Base-by-base conservation (phyloP, 208 protist species). In the Crithidia thermophila region DNA sequence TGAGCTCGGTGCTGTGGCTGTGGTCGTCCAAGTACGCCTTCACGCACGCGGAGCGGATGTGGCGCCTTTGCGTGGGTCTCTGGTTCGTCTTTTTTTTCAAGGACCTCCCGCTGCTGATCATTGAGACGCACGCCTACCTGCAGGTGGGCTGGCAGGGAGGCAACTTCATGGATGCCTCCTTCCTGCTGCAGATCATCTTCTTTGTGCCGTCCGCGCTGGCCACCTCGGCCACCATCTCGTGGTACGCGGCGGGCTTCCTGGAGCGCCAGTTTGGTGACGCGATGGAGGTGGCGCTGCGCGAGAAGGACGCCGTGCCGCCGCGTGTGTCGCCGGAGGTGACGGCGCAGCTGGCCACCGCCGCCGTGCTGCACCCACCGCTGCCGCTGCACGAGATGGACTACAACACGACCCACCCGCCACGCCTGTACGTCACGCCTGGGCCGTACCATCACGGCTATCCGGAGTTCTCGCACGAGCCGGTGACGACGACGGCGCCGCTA, bases 1-100 rank as follows among this genome's bases (percentile, higher is more conserved):
- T 88, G 23, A 83, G 75, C 77, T 74, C 70, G 7, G 76, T 79
- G 20, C 61, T 84, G 33, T 91, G 85, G 85, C 28, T 91, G 60
- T 78, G 77, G 75, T 82, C 82, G 0, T 72, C 72, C 52, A 73
- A 78, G 58, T 91, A 91, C 61, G 56, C 67, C 36, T 49, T 65
- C 37, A 79, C 76, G n/a, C 59, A 68, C 39, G 75, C 72, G 1
- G 71, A 77, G 31, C 64, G 77, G 25, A 75, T 70, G 20, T 78
- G 72, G 64, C 59, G 72, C 18, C 59, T 82, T 28, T 55, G 71
- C 11, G 43, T 75, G 3, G 85, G 85, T 16, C 14, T 91, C 14
- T 84, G 69, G 66, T 58, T 37, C 36, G 57, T 86, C 4, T 86
- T 60, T 34, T 71, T 85, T 23, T 63, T 79, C 42, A 84, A 88